A percentile compares a stretch with the other conserved stretches of the same genome.
Evolutionary conservation across 257 asterid species (phyloP).

Genomic region (Ligustrum vulgare): DNA sequence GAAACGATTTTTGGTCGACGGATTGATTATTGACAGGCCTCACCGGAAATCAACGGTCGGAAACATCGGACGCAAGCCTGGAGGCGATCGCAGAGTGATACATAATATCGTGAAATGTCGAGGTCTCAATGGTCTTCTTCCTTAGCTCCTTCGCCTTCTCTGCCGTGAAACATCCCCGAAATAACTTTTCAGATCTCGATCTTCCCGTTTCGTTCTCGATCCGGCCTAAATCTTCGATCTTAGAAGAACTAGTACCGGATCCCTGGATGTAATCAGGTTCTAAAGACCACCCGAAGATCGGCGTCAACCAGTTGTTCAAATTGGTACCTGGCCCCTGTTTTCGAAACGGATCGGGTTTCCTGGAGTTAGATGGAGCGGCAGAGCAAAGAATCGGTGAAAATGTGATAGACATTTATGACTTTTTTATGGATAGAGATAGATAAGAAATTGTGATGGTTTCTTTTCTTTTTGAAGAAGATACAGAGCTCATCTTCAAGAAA

Average conservation of each 20-base stretch:
- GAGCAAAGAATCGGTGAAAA: conserved; percentile 38
- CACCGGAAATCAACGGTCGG: conserved; percentile 17
- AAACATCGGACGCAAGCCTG: conserved; percentile 68
- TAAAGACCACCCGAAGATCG: conserved; percentile 61
- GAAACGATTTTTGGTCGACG: neutral
- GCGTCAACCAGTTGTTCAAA: conserved; percentile 60
- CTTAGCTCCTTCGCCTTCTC: conserved; percentile 80
- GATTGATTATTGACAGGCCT: neutral
- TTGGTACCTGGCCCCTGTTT: conserved; percentile 5
- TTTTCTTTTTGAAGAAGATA: neutral
- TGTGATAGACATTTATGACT: conserved; percentile 36
- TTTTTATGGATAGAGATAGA: conserved; percentile 8
- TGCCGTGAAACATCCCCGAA: conserved; percentile 59
- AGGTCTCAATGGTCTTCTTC: conserved; percentile 51
- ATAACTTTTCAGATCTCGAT: conserved; percentile 21
- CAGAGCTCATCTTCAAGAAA: neutral
- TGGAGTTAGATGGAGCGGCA: conserved; percentile 31
- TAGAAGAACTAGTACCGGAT: conserved; percentile 10
- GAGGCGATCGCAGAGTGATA: conserved; percentile 89
- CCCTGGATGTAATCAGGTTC: conserved; percentile 60
- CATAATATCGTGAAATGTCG: conserved; percentile 71
- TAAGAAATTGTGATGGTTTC: neutral
- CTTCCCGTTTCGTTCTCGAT: neutral
- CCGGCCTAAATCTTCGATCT: neutral
- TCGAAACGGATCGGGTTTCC: conserved; percentile 26